A percentile compares a stretch with the other conserved stretches of the same genome.
Evolutionary conservation across 768 basidiomycete genomes (phyloP).

Genomic region (Macrolepiota dolichaula): DNA sequence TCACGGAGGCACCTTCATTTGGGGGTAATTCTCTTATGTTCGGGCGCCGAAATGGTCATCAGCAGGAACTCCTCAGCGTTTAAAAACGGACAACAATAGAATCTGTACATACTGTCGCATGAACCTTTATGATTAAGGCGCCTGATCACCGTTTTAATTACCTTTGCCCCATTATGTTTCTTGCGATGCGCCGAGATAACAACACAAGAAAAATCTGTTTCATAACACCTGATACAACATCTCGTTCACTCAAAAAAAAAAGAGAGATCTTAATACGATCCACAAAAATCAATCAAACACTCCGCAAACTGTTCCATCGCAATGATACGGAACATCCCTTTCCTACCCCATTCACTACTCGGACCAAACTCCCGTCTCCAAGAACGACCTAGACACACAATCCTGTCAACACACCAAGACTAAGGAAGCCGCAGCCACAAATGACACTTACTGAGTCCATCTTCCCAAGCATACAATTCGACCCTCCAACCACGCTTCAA

Average conservation of each 20-base stretch:
- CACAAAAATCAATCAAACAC: conserved; percentile 44
- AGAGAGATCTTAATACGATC: conserved; percentile 1
- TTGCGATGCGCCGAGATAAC: no score
- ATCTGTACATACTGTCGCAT: no score
- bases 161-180: no score
- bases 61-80: no score
- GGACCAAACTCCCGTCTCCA: conserved; percentile 76
- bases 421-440: background rate
- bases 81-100: no score
- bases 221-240: background rate
- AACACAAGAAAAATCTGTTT: background rate
- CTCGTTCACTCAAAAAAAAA: background rate
- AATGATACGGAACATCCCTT: conserved; percentile 51
- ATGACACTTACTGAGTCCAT: conserved; percentile 60
- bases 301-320: conserved; percentile 66
- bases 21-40: no score
- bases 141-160: no score
- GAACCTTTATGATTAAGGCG: no score
- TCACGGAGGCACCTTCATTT: no score
- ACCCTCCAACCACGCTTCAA: conserved; percentile 90
- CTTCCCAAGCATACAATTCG: conserved; percentile 93
- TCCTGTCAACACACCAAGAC: background rate
- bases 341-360: conserved; percentile 46
- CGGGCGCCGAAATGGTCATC: no score
- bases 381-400: conserved; percentile 40